Conservation (phyloP, 306 rosid genomes). For the Cucurbita moschata region DNA sequence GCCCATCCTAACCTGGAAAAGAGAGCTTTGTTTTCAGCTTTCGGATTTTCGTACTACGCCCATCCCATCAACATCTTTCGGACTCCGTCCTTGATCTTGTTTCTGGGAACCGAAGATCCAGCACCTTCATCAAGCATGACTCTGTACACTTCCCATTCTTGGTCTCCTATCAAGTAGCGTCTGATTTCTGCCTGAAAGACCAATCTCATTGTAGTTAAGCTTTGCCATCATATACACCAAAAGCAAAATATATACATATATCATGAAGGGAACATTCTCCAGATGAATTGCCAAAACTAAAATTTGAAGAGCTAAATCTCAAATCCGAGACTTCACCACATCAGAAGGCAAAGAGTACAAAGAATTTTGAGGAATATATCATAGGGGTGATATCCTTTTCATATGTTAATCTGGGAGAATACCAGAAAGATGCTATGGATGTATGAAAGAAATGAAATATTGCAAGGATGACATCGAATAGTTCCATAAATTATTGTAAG, state of each 20-base stretch:
- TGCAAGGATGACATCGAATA: slow-evolving; percentile 3
- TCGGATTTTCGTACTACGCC: slow-evolving; percentile 23
- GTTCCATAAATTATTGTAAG: neutral
- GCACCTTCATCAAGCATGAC: slow-evolving; percentile 84
- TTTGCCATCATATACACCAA: neutral
- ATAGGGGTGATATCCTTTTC: neutral
- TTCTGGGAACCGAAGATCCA: slow-evolving; percentile 33
- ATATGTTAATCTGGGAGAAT: neutral
- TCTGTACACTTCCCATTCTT: slow-evolving; percentile 90
- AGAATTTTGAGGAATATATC: neutral
- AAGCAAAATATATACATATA: neutral
- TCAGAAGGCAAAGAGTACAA: neutral
- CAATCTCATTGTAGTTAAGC: neutral
- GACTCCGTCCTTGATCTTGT: slow-evolving; percentile 53
- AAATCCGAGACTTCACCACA: neutral
- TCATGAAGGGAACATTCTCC: neutral
- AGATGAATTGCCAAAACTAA: too few species aligned
- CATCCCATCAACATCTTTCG: slow-evolving; percentile 97
- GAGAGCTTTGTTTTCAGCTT: neutral
- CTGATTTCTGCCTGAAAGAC: slow-evolving; percentile 63
- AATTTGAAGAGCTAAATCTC: too few species aligned
- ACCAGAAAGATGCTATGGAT: neutral
- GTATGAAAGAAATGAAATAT: neutral
- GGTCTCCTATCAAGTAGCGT: slow-evolving; percentile 54
- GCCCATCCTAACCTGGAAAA: neutral